These are phyloP conservation scores for Fusarium anthophilum DNA, from an alignment of 2,329 filamentous ascomycete species.

Conservation along the genomic window DNA sequence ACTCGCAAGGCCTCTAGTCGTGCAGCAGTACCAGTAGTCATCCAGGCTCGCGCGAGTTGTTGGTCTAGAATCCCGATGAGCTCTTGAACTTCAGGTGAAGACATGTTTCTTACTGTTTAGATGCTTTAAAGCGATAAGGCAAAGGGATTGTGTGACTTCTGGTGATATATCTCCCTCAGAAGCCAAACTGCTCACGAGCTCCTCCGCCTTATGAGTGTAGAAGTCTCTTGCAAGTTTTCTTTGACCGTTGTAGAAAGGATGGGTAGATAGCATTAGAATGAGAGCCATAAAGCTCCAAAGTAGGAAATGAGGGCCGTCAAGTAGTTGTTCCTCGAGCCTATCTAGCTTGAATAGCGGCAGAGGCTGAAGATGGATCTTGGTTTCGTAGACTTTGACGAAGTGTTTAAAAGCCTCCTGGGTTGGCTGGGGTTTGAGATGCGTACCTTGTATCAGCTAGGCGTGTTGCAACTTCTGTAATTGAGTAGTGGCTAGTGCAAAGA, in stretches of 20 bases:
- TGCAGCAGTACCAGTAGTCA: background rate
- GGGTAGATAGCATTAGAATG: background rate
- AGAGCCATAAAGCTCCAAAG: background rate
- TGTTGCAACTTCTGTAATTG: rapidly evolving
- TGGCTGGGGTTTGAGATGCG: background rate
- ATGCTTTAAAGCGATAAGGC: background rate
- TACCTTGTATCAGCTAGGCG: background rate
- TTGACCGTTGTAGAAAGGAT: background rate
- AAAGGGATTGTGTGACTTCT: background rate
- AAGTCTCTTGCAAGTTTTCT: background rate
- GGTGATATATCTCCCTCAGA: background rate
- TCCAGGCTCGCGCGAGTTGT: background rate
- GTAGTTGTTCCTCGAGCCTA: background rate
- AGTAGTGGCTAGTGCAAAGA: background rate
- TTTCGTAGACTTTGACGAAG: background rate
- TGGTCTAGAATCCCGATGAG: background rate
- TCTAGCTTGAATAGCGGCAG: background rate
- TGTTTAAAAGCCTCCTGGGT: background rate
- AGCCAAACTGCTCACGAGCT: rapidly evolving
- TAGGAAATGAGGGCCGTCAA: rapidly evolving
- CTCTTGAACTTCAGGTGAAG: rapidly evolving
- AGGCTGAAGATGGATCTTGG: background rate
- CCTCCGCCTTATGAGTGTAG: background rate
- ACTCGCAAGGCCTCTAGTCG: background rate
- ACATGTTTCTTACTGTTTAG: background rate